Base-by-base conservation (phyloP, 179 eudicot species). In the Vitellaria paradoxa region DNA sequence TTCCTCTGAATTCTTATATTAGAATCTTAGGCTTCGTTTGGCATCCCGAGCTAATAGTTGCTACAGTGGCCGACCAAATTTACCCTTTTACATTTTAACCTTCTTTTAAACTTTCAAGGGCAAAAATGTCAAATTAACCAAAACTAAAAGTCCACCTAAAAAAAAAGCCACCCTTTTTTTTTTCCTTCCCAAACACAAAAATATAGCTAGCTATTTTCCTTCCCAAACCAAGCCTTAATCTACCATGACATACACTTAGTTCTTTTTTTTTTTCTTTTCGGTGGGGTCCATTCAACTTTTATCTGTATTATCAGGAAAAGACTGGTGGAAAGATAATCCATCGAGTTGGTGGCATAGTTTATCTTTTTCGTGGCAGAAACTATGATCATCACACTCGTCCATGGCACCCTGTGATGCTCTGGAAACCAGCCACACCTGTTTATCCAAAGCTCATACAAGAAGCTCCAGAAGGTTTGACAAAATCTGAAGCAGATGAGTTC, bases 391-490 rank as follows among this genome's bases (percentile, higher is more conserved):
- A 80, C 26, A 83, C 85, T 76, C 97, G 99, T 60, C 99, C 99
- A 46, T 68, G 79, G 74, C 89, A 86, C 72, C 99, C 99, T 0
- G 77, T 93, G 77, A 93, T 95, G 99, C 93, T 95, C 30, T 95
- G 99, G 99, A 95, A 93, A 87, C 97, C 99, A 72, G 99, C 97
- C 65, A 78, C 97, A 52, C 99, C 99, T 0, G 97, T 95, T 79
- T 95, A 95, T 70, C 99, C 99, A 5, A 95, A 95, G 84, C 99
- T 95, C 75, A 95, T 95, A 68, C 91, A 91, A 86, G 93, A 89
- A 75, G 92, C 95, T 80, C 99, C 97, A 4, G 97, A 82, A 86
- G 97, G 99, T 52, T 85, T 95, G 81, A 93, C 99, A 17, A 90
- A 87, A 81, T 79, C 74, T 66, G 97, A 89, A 81, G 99, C 99